Conservation (phyloP, 78 protist genomes). For the Dictyostelium purpureum region DNA sequence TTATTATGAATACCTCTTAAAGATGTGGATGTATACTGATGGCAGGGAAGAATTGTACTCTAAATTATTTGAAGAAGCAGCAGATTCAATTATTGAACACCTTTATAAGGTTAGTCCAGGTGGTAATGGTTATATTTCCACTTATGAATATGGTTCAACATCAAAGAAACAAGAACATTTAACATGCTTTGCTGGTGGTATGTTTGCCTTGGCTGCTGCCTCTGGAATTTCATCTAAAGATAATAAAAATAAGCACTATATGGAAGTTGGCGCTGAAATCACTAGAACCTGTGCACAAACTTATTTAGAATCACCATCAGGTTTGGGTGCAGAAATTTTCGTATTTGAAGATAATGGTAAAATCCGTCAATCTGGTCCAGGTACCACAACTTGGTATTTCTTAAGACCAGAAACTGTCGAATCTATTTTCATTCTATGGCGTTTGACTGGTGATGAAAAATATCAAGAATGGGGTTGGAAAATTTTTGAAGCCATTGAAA, state of each 20-base stretch:
- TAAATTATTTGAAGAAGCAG: conserved; percentile 61
- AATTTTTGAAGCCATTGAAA: conserved; percentile 85
- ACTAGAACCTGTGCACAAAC: conserved; percentile 56
- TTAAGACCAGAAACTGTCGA: conserved; percentile 95
- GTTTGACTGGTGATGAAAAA: conserved; percentile 76
- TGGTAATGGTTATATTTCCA: conserved; percentile 41
- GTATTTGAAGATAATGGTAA: conserved; percentile 45
- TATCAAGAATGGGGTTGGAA: conserved; percentile 93
- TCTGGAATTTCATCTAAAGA: background rate
- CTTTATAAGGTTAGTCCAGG: conserved; percentile 4
- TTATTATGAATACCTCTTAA: conserved; percentile 85
- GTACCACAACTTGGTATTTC: conserved; percentile 40
- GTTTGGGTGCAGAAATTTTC: conserved; percentile 84
- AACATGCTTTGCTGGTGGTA: conserved; percentile 95
- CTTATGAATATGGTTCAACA: background rate
- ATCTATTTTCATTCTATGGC: conserved; percentile 75
- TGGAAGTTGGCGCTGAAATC: conserved; percentile 46
- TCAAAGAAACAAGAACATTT: conserved; percentile 89
- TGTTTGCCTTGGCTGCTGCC: conserved; percentile 91
- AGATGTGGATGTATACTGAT: conserved; percentile 66
- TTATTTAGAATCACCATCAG: conserved; percentile 61
- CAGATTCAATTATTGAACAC: conserved; percentile 19
- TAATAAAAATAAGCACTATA: background rate
- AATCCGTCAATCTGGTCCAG: background rate
- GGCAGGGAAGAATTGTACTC: conserved; percentile 8